Conservation (phyloP, 2,329 filamentous ascomycete species). For the Phoma sp. region DNA sequence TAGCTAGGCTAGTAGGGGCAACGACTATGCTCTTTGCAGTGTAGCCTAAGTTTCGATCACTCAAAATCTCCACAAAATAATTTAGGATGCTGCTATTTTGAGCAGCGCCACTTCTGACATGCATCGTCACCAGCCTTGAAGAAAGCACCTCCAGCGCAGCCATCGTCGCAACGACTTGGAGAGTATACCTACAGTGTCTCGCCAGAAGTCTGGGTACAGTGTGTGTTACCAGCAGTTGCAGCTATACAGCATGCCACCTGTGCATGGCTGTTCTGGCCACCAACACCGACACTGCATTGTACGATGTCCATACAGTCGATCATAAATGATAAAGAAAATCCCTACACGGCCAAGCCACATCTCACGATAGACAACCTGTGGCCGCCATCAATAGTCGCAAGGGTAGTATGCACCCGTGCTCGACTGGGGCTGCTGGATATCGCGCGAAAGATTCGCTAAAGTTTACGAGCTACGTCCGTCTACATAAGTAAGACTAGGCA, state of each 20-base stretch:
- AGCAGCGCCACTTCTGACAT: neutral
- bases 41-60: conserved; percentile 12
- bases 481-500: too few relatives aligned
- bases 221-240: neutral
- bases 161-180: neutral
- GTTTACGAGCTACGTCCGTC: too few relatives aligned
- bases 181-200: neutral
- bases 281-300: neutral
- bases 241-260: neutral
- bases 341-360: conserved; percentile 1
- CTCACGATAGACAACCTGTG: too few relatives aligned
- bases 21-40: conserved; percentile 10
- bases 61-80: conserved; percentile 8
- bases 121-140: conserved; percentile 8
- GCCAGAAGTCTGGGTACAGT: neutral
- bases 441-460: too few relatives aligned
- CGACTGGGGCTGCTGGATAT: too few relatives aligned
- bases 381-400: too few relatives aligned
- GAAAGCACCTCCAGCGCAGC: neutral
- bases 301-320: neutral
- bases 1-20: conserved; percentile 3
- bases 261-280: neutral
- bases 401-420: too few relatives aligned
- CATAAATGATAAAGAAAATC: neutral
- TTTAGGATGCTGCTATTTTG: neutral